A percentile compares a stretch with the other conserved stretches of the same genome.
phyloP scores from a whole-genome alignment of 2,329 filamentous ascomycete genomes.

The Ilyonectria mors-panacis region DNA sequence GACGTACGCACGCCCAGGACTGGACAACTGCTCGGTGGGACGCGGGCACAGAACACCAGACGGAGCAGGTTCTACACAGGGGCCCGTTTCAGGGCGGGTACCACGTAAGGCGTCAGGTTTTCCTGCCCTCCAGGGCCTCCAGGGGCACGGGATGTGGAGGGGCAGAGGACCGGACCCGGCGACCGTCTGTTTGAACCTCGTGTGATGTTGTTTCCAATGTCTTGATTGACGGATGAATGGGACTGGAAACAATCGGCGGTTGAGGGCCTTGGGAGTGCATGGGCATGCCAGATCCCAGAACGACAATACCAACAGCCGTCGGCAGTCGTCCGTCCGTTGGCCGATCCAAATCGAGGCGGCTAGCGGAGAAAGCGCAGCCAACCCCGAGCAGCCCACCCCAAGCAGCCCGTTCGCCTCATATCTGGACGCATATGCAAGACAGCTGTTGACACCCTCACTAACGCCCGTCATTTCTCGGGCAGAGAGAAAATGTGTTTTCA shows the following conservation, averaged over 20 bases:
- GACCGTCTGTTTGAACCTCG: neutral
- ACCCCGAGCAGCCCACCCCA: constrained; percentile 7
- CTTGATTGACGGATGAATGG: neutral
- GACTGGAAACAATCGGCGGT: constrained; percentile 5
- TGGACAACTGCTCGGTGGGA: neutral
- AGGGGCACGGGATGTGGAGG: constrained; percentile 21
- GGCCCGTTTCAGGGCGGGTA: constrained; percentile 22
- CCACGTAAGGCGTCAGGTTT: constrained; percentile 12
- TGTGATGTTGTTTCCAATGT: neutral
- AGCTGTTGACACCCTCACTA: constrained; percentile 13
- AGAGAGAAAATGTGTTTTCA: neutral
- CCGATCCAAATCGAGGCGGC: neutral
- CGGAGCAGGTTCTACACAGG: neutral
- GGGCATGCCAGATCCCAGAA: neutral
- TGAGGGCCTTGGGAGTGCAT: neutral
- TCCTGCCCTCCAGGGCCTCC: neutral
- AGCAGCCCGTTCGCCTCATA: constrained; percentile 10
- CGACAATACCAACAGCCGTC: constrained; percentile 1
- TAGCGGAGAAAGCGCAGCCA: neutral
- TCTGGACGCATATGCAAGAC: constrained; percentile 25
- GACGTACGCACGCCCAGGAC: constrained; percentile 11
- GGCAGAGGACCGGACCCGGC: neutral
- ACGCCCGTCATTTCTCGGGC: constrained; percentile 13
- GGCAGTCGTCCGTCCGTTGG: neutral
- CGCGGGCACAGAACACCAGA: constrained; percentile 6